Conservation (phyloP, 2,329 filamentous ascomycete genomes). For the Pseudogymnoascus pannorum region DNA sequence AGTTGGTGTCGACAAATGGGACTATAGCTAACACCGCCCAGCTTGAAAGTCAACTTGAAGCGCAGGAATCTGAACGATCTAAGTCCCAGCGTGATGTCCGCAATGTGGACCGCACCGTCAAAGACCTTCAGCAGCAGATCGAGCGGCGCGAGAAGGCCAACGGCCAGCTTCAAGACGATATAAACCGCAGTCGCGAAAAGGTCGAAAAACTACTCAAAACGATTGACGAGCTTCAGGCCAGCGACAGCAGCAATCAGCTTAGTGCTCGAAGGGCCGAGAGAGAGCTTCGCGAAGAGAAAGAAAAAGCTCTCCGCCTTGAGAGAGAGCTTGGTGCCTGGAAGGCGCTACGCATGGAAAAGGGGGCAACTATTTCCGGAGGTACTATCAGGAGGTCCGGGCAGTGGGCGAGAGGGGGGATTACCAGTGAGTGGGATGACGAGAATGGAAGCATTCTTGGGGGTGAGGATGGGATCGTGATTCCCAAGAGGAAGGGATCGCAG, state of each 20-base stretch:
- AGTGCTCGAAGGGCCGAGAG: constrained; percentile 78
- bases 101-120: constrained; percentile 88
- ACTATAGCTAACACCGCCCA: constrained; percentile 36
- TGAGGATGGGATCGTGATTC: constrained; percentile 42
- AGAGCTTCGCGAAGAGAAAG: constrained; percentile 80
- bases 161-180: constrained; percentile 71
- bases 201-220: constrained; percentile 80
- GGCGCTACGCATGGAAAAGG: constrained; percentile 57
- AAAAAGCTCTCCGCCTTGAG: constrained; percentile 75
- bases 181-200: constrained; percentile 80
- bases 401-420: constrained; percentile 24
- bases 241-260: constrained; percentile 75
- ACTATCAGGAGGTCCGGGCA: constrained; percentile 16
- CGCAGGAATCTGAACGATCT: constrained; percentile 69
- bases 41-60: constrained; percentile 82
- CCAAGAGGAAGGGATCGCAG: constrained; percentile 59
- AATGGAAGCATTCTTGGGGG: constrained; percentile 14
- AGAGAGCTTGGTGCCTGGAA: constrained; percentile 83
- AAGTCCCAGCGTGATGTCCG: constrained; percentile 81
- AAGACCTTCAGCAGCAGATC: constrained; percentile 86
- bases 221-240: constrained; percentile 89
- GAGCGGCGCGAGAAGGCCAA: constrained; percentile 90
- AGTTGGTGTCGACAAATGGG: constrained; percentile 10
- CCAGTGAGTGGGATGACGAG: constrained; percentile 30
- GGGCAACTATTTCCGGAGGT: constrained; percentile 16